Evolutionary conservation across 192 early-diverging fungal genomes (phyloP), one percentile per base, ranked within the genome.

Genomic region (Umbelopsis sp.): DNA sequence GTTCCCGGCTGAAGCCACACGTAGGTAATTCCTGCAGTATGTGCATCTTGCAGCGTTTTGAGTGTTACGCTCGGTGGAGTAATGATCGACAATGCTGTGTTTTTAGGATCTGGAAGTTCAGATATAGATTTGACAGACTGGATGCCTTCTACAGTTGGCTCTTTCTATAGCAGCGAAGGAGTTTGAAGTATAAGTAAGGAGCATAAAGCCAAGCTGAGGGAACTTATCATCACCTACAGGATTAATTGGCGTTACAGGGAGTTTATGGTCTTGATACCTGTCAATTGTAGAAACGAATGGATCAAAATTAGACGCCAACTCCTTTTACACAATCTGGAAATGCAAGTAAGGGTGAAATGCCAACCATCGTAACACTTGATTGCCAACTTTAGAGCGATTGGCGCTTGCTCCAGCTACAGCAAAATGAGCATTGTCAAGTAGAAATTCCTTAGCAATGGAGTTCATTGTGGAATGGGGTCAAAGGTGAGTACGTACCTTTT

Each of bases 281-380:
- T 2, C 29, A 26, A n/a, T n/a, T n/a, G n/a, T 29, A n/a, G 53
- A 31, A 20, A 29, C 1, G 0, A 34, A 17, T 32, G 31, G 14
- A 26, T 14, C 24, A 70, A 34, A 14, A 29, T 11, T 17, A 69
- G 9, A 36, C 21, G 17, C 50, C 31, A 45, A 16, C 31, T 20
- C 12, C 43, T 24, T 22, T 54, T 8, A 9, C 29, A n/a, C 32
- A 50, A 10, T 25, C 49, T n/a, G n/a, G n/a, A n/a, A n/a, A 68
- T 43, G n/a, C 22, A 32, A 29, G 17, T n/a, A 49, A 71, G 6
- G n/a, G 12, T 45, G 32, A 7, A 56, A 11, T 21, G 31, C 41
- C 31, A 91, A 94, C 91, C 93, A 96, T 38, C 82, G 76, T 31
- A 96, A 85, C 11, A 96, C 91, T 69, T 87, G 90, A 85, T 95